These are phyloP conservation scores for Diaporthe caulivora DNA, from an alignment of 2,329 filamentous ascomycete species.

Conservation along the genomic window DNA sequence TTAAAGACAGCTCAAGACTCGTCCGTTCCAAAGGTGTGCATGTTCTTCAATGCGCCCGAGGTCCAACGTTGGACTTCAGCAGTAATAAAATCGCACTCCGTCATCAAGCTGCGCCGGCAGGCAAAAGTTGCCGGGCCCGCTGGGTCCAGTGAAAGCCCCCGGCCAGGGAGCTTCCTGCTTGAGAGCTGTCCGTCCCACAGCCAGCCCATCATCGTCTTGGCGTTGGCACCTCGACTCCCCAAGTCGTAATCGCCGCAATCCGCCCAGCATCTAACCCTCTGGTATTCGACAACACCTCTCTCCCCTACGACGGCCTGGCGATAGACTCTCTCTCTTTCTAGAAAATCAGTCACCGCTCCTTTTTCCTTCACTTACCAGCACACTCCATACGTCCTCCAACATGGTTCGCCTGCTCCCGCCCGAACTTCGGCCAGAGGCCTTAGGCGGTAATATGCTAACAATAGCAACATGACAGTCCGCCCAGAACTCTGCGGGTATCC, in stretches of 20 bases:
- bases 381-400: background rate
- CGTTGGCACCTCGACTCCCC: constrained; percentile 18
- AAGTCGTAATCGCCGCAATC: constrained; percentile 32
- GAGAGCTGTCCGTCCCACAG: constrained; percentile 25
- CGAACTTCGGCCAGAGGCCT: background rate
- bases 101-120: constrained; percentile 35
- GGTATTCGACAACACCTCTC: background rate
- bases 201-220: constrained; percentile 36
- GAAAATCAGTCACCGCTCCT: background rate
- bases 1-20: background rate
- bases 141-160: background rate
- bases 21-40: background rate
- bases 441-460: constrained; percentile 39
- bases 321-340: background rate
- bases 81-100: constrained; percentile 13
- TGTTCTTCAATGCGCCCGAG: background rate
- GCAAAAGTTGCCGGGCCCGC: constrained; percentile 8
- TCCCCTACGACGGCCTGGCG: background rate
- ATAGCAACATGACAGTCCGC: constrained; percentile 76
- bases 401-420: constrained; percentile 40
- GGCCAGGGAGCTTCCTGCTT: constrained; percentile 34
- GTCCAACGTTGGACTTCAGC: background rate
- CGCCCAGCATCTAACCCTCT: background rate
- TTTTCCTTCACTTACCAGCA: no score
- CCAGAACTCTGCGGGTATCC: constrained; percentile 98